Percentiles rank a stretch among this genome's conserved stretches.
Conservation (phyloP, 371 early-diverging fungal genomes). For the Blakeslea trispora region DNA sequence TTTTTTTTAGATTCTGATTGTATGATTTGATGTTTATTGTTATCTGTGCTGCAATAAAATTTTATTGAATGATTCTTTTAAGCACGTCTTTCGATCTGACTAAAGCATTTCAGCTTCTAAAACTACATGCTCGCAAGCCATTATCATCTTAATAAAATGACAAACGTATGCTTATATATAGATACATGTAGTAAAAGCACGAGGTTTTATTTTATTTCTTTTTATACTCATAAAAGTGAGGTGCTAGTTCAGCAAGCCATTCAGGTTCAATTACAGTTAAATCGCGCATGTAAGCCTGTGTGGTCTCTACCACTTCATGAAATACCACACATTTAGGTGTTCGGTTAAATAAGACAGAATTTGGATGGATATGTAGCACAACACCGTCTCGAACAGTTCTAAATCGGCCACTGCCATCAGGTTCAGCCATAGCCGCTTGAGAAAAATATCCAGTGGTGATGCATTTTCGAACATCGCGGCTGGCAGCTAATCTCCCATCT, state of each 20-base stretch:
- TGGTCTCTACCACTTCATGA: constrained; percentile 79
- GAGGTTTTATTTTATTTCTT: no score
- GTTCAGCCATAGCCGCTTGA: constrained; percentile 70
- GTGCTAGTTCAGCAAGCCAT: constrained; percentile 74
- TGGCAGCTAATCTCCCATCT: constrained; percentile 37
- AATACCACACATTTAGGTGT: constrained; percentile 80
- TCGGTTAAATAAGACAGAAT: constrained; percentile 74
- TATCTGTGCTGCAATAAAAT: no score
- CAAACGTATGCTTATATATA: no score
- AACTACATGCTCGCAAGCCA: no score
- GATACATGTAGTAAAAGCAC: no score
- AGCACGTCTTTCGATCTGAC: no score
- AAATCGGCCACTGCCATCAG: constrained; percentile 65
- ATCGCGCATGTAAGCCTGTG: constrained; percentile 74
- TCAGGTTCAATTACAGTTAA: constrained; percentile 69
- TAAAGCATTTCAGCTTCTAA: no score
- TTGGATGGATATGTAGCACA: constrained; percentile 70
- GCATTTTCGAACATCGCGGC: constrained; percentile 65
- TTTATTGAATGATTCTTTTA: no score
- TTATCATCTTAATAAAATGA: no score
- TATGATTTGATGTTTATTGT: no score
- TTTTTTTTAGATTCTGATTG: no score
- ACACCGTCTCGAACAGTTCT: constrained; percentile 63
- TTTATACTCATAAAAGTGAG: constrained; percentile 59
- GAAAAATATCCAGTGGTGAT: constrained; percentile 76